These are phyloP conservation scores for Peniophora sp. DNA, from an alignment of 1,284 basidiomycete genomes.

Conservation along the genomic window DNA sequence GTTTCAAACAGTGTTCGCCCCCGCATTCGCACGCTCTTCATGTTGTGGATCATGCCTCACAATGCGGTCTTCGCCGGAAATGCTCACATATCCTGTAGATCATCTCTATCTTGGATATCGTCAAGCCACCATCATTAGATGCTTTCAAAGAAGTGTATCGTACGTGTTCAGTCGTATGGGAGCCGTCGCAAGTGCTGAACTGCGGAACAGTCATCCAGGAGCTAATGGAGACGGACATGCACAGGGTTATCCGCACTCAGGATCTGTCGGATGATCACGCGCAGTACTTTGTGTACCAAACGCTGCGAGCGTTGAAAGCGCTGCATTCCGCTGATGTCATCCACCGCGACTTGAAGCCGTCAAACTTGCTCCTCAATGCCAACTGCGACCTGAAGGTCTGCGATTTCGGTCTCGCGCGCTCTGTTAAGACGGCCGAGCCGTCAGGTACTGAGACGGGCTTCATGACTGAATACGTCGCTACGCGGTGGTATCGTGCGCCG, in stretches of 20 bases:
- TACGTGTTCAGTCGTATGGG: conserved; percentile 29
- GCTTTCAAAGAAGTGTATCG: conserved; percentile 90
- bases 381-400: conserved; percentile 96
- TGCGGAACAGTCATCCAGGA: conserved; percentile 61
- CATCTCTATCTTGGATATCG: conserved; percentile 92
- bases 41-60: too few species aligned
- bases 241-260: conserved; percentile 71
- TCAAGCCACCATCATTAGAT: conserved; percentile 84
- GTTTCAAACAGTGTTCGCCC: too few species aligned
- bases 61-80: neutral
- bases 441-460: conserved; percentile 82
- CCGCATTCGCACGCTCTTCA: too few species aligned
- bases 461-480: conserved; percentile 96
- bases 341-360: conserved; percentile 93
- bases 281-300: conserved; percentile 79
- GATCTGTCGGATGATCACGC: conserved; percentile 78
- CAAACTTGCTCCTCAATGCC: conserved; percentile 90
- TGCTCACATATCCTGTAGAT: conserved; percentile 43
- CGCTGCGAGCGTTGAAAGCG: conserved; percentile 88
- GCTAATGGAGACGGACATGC: conserved; percentile 69
- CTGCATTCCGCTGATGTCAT: conserved; percentile 92
- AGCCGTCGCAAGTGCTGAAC: neutral
- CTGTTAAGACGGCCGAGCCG: conserved; percentile 79
- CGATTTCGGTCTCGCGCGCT: conserved; percentile 88
- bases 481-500: conserved; percentile 88